These are phyloP conservation scores for Stentor coeruleus DNA, from an alignment of 73 alveolate species.

Conservation along the genomic window DNA sequence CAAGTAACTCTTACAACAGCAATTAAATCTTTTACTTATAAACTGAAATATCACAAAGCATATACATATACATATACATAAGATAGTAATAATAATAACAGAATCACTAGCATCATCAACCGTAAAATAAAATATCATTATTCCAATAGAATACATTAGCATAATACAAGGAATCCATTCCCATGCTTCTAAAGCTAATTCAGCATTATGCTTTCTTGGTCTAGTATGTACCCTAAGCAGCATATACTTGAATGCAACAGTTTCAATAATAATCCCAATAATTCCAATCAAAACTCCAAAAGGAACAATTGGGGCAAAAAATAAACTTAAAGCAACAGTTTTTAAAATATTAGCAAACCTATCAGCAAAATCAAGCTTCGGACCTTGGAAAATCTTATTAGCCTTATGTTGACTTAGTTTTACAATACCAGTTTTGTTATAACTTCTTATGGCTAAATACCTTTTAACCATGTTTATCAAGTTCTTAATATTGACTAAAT, in stretches of 20 bases:
- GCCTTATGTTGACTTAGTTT: conserved; percentile 40
- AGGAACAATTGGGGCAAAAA: neutral
- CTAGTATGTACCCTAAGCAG: neutral
- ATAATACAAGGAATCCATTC: neutral
- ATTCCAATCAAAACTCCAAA: neutral
- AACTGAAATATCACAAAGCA: neutral
- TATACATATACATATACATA: neutral
- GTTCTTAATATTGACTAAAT: conserved; percentile 27
- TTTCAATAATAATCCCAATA: neutral
- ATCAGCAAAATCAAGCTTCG: conserved; percentile 26
- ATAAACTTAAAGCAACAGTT: neutral
- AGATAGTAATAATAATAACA: neutral
- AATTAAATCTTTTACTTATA: neutral
- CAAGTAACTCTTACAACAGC: no score
- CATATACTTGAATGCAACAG: neutral
- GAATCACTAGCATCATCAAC: neutral
- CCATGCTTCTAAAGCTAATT: neutral
- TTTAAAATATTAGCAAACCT: neutral
- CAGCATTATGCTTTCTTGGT: conserved; percentile 6
- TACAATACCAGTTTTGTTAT: conserved; percentile 31
- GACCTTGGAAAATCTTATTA: conserved; percentile 41
- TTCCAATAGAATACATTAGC: neutral
- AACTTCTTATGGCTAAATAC: no score
- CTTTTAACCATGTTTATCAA: conserved; percentile 6
- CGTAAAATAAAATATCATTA: neutral